phyloP scores from a whole-genome alignment of 768 basidiomycete genomes.

The Cystobasidium tubakii region DNA sequence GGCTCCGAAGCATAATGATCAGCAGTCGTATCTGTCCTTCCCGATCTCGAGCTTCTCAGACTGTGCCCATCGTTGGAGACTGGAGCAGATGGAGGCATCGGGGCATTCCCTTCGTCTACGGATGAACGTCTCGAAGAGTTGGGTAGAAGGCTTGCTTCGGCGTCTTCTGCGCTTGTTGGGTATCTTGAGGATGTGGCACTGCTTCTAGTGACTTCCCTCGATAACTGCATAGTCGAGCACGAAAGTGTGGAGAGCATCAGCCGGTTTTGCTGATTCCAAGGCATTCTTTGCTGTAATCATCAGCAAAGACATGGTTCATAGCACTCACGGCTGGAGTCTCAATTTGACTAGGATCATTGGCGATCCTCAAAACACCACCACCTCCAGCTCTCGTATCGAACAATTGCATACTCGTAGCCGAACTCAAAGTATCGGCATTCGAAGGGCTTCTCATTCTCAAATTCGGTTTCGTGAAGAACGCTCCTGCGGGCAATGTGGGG shows the following conservation, averaged over 20 bases:
- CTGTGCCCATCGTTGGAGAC: neutral
- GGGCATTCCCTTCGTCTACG: neutral
- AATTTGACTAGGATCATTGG: constrained; percentile 26
- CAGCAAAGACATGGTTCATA: neutral
- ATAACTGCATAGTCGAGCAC: constrained; percentile 27
- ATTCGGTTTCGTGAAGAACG: neutral
- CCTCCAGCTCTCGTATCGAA: constrained; percentile 4
- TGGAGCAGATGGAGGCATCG: neutral
- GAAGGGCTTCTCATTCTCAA: constrained; percentile 1
- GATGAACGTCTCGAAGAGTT: neutral
- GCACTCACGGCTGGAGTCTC: constrained; percentile 13
- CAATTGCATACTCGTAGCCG: constrained; percentile 34
- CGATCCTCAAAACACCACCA: constrained; percentile 9
- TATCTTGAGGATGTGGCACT: neutral
- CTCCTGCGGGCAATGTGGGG: neutral
- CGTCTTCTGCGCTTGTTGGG: neutral
- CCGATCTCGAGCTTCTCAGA: neutral
- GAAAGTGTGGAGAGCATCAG: neutral
- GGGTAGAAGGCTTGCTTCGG: neutral
- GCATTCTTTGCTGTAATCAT: neutral
- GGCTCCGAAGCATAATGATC: constrained; percentile 22
- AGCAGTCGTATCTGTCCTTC: neutral
- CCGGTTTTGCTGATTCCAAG: too few species aligned
- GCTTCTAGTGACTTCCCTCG: constrained; percentile 5
- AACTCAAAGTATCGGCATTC: constrained; percentile 8